Evolutionary conservation across 2,329 filamentous ascomycete species (phyloP), one percentile per base, ranked within the genome.

Genomic region (Exophiala viscosa): DNA sequence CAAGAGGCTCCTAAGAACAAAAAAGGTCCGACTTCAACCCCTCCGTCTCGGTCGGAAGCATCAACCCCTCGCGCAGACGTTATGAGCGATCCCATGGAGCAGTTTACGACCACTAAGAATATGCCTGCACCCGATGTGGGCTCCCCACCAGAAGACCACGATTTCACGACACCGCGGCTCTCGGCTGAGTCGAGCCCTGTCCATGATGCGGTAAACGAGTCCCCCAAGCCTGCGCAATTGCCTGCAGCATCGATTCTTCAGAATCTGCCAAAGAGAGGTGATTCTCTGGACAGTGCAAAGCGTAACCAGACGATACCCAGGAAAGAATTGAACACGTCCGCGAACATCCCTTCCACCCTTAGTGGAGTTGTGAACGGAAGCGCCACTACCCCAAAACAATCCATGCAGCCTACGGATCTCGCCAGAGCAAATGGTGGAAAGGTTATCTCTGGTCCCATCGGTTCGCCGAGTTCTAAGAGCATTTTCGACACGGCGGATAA

Each of bases 1-100:
- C 88, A 92, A 65, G 89, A 95, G 44, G 88, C 87, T 1, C 88
- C 90, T 0, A 87, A 84, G 69, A 80, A 76, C 63, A 80, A 76
- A 66, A 78, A 23, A 75, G 68, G 45, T 20, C 18, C 63, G 6
- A 60, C 52, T 15, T 48, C 60, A 15, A 52, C 52, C 20, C 49
- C 59, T 32, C 81, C 80, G 62, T 78, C 71, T 36, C 65, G 66
- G 41, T 59, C 68, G 14, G 49, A 55, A 38, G 32, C 38, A 5
- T 52, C 57, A 9, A 58, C 55, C 39, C 59, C 59, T 28, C 52
- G 43, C 31, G 51, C 51, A 11, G 57, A 61, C 10, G 7, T 33
- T 10, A 28, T 50, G 32, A 32, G 46, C 2, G 54, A 58, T 20
- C 50, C 54, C 2, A 23, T 54, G 9, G 52, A 56, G 15, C 57